Conservation (phyloP, 140 eudicot species). For the Anethum foeniculum region DNA sequence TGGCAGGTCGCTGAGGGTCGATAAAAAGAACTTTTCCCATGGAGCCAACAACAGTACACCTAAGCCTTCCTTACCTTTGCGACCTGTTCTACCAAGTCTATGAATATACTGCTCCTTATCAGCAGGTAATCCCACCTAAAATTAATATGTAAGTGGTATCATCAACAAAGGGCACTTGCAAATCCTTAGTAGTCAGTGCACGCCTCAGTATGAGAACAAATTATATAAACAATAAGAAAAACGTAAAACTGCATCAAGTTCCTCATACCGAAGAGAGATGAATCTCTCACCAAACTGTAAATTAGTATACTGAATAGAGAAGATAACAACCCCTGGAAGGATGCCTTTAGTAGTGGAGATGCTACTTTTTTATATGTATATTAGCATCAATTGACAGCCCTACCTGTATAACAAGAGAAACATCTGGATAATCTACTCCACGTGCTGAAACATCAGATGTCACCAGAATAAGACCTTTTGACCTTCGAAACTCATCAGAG, state of each 20-base stretch:
- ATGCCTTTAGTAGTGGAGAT: neutral
- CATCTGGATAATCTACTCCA: constrained; percentile 99
- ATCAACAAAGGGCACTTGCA: neutral
- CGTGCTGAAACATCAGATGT: constrained; percentile 99
- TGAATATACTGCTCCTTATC: constrained; percentile 93
- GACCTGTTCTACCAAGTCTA: constrained; percentile 95
- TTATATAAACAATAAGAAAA: neutral
- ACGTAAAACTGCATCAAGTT: neutral
- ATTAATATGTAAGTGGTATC: constrained; percentile 5
- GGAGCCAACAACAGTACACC: constrained; percentile 87
- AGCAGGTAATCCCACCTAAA: constrained; percentile 86
- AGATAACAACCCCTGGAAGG: neutral
- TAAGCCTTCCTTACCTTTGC: constrained; percentile 92
- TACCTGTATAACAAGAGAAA: constrained; percentile 93
- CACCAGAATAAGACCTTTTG: constrained; percentile 92
- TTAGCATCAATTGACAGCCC: neutral
- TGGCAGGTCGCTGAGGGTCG: constrained; percentile 60
- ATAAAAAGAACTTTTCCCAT: constrained; percentile 91
- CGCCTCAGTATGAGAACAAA: neutral
- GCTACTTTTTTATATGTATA: neutral
- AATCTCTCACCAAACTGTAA: neutral
- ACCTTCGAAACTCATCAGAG: constrained; percentile 90
- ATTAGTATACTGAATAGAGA: neutral
- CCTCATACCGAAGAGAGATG: neutral
- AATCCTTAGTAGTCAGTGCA: no score